A percentile compares a stretch with the other conserved stretches of the same genome.
Evolutionary conservation across 2,329 filamentous ascomycete species (phyloP).

Genomic region (Sclerotinia subarctica): DNA sequence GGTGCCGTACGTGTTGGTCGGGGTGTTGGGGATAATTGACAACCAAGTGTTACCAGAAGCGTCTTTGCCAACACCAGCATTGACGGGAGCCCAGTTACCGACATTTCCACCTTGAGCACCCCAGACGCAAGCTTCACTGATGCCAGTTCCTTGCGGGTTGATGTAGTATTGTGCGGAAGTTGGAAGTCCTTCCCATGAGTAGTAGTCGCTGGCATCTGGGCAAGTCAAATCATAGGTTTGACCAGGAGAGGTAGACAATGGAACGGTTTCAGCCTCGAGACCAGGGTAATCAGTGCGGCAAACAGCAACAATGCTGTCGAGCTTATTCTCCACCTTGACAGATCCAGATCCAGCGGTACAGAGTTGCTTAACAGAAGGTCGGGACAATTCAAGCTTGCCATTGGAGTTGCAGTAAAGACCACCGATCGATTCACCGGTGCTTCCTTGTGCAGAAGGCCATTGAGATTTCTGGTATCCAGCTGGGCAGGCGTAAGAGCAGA

Average conservation of each 20-base stretch:
- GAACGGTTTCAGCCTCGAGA: constrained; percentile 82
- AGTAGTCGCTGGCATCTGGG: constrained; percentile 68
- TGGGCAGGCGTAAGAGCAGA: constrained; percentile 95
- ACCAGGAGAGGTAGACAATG: constrained; percentile 62
- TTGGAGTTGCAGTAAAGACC: constrained; percentile 74
- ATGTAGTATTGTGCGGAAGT: constrained; percentile 97
- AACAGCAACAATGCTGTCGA: constrained; percentile 63
- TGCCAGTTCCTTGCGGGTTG: constrained; percentile 71
- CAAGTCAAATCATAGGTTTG: constrained; percentile 65
- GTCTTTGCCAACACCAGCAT: constrained; percentile 75
- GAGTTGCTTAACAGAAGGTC: constrained; percentile 61
- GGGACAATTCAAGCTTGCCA: constrained; percentile 76
- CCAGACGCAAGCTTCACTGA: constrained; percentile 76
- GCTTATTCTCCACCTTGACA: constrained; percentile 72
- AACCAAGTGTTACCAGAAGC: constrained; percentile 66
- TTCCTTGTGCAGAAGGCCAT: constrained; percentile 77
- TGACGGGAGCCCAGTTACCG: constrained; percentile 85
- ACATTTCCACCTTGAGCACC: constrained; percentile 53
- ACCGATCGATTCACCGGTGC: constrained; percentile 79
- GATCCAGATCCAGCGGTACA: constrained; percentile 68
- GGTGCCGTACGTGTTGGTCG: constrained; percentile 61
- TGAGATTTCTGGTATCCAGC: constrained; percentile 88
- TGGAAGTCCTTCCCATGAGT: constrained; percentile 66
- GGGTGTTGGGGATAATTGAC: constrained; percentile 79
- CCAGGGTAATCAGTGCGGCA: constrained; percentile 98